phyloP scores from a whole-genome alignment of 2,329 filamentous ascomycete species.

The Sclerotiophoma versabilis region DNA sequence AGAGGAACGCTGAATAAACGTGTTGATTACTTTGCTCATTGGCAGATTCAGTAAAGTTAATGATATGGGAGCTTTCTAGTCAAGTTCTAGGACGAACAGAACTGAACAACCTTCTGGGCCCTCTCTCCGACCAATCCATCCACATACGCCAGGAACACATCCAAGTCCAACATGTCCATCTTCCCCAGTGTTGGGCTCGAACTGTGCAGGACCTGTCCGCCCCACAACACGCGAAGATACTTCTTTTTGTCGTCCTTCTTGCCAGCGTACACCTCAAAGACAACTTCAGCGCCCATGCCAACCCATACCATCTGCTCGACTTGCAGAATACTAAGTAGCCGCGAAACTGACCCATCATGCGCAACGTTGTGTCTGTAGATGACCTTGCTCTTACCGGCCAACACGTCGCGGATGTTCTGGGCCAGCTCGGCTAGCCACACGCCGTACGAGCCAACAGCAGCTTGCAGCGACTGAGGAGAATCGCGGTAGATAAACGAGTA shows the following conservation, averaged over 20 bases:
- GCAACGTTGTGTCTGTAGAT: conserved; percentile 79
- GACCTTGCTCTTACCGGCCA: conserved; percentile 38
- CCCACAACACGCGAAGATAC: conserved; percentile 74
- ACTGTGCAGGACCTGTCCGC: conserved; percentile 70
- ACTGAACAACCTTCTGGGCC: conserved; percentile 52
- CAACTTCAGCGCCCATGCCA: conserved; percentile 79
- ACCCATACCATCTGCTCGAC: conserved; percentile 82
- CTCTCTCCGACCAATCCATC: conserved; percentile 70
- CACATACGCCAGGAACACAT: conserved; percentile 71
- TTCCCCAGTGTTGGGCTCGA: conserved; percentile 71
- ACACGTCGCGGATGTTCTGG: conserved; percentile 64
- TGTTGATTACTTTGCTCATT: background rate
- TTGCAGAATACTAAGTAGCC: conserved; percentile 74
- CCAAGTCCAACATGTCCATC: conserved; percentile 74
- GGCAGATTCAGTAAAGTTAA: background rate
- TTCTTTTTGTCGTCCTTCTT: conserved; percentile 24
- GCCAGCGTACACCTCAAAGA: conserved; percentile 72
- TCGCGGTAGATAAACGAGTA: conserved; percentile 81
- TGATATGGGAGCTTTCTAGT: background rate
- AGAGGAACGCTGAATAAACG: background rate
- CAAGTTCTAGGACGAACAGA: conserved; percentile 34
- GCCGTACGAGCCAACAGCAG: conserved; percentile 69
- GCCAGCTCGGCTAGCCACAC: conserved; percentile 78
- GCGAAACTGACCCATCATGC: conserved; percentile 76
- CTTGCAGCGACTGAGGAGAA: conserved; percentile 65